Evolutionary conservation across 768 basidiomycete species (phyloP), one percentile per base, ranked within the genome.

Genomic region (Daedaleopsis sinensis): DNA sequence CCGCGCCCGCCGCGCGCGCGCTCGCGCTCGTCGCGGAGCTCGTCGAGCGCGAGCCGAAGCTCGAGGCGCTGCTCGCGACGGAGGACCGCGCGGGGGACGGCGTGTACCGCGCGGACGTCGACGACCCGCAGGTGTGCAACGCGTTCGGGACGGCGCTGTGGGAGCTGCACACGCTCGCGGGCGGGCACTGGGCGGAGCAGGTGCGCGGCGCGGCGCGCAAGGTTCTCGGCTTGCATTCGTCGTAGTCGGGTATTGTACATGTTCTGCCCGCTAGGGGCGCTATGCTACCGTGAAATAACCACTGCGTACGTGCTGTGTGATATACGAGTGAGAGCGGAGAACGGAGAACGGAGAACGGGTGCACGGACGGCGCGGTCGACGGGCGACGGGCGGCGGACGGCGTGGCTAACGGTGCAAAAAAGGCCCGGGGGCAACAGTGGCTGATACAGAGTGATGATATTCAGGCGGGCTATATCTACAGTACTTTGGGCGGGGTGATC

Each of bases 31-130:
- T 96, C 8, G 77, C 78, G 39, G 80, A 78, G 46, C 78, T 98
- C 65, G 75, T 97, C 56, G 84, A 82, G 51, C 89, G 88, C 69
- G 91, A 98, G 65, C 78, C 88, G 8, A 88, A 86, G 73, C 81
- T 98, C 11, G 93, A 92, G 72, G 90, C 88, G 35, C 79, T 99
- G 64, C 77, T 99, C 24, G 85, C 88, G 55, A 93, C 94, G 0
- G 93, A 94, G 65, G 97, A 98, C 74, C 81, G 94, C 59, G 84
- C 84, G 36, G 83, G 82, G 55, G 89, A 95, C 72, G 97, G 97
- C 4, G 79, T 92, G 32, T 97, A 96, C 74, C 84, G 89, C 27
- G 83, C 90, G 0, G 88, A 94, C 55, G 78, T 96, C 47, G 91
- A 96, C 68, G 96, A 98, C 76, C 95, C 95, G 51, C 89, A 93